A percentile compares a stretch with the other conserved stretches of the same genome.
These are phyloP conservation scores for Allium fistulosum DNA, from an alignment of 106 monocot genomes.

Conservation along the genomic window DNA sequence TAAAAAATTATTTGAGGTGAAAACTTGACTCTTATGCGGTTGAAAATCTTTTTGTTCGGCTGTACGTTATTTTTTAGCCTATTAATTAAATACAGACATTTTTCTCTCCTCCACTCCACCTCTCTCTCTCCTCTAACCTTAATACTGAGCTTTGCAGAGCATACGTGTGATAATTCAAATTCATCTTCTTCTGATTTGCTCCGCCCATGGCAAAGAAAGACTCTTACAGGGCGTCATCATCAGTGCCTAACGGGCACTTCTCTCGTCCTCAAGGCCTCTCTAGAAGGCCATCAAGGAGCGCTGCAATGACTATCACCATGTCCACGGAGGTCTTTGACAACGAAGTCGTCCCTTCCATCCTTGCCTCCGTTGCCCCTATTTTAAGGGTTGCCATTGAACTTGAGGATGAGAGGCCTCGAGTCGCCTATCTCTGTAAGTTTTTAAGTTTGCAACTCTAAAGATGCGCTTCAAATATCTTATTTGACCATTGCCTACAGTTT, in stretches of 20 bases:
- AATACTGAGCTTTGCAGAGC: neutral
- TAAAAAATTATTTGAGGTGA: too few relatives aligned
- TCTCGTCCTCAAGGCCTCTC: slow-evolving; percentile 56
- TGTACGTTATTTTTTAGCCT: too few relatives aligned
- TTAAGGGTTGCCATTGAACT: slow-evolving; percentile 89
- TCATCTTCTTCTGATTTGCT: neutral
- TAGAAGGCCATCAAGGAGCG: slow-evolving; percentile 70
- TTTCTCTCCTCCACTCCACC: too few relatives aligned
- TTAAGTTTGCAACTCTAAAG: neutral
- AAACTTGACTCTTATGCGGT: too few relatives aligned
- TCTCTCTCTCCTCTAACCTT: too few relatives aligned
- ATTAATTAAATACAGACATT: too few relatives aligned
- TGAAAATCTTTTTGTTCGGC: too few relatives aligned
- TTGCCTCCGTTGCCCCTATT: slow-evolving; percentile 68
- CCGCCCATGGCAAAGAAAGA: slow-evolving; percentile 3
- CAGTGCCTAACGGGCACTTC: neutral
- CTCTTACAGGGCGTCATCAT: neutral
- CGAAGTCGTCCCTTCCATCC: slow-evolving; percentile 83
- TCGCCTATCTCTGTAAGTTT: slow-evolving; percentile 82
- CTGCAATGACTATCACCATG: slow-evolving; percentile 59
- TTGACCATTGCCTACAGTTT: too few relatives aligned
- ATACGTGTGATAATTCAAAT: neutral
- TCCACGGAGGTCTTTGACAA: too few relatives aligned
- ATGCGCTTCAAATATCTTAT: neutral
- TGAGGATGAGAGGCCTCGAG: slow-evolving; percentile 81